These are phyloP conservation scores for Eucalyptus marginata DNA, from an alignment of 345 rosid species.

Conservation along the genomic window DNA sequence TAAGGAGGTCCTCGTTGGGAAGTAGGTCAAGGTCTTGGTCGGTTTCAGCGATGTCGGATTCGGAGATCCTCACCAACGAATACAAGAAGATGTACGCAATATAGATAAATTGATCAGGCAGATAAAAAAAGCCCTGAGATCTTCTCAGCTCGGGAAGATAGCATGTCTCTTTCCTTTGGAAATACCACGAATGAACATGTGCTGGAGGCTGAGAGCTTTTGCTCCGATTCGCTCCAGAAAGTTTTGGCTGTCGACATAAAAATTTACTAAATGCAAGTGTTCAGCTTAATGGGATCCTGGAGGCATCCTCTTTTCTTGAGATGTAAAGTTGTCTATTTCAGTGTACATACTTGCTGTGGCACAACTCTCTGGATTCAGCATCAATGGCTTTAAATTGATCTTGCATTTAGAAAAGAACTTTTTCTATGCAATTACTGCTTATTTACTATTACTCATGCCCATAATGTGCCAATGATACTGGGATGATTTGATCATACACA, in stretches of 20 bases:
- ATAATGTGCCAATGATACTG: not conserved
- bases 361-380: not conserved
- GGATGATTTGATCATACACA: not conserved
- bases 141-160: not conserved
- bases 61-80: conserved; percentile 48
- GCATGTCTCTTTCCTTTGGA: not conserved
- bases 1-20: conserved; percentile 42
- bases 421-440: not conserved
- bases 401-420: not conserved
- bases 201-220: not conserved
- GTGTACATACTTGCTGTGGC: not conserved
- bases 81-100: conserved; percentile 79
- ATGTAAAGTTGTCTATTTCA: not conserved
- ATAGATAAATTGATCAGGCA: not conserved
- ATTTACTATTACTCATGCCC: not conserved
- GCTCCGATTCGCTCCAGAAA: not conserved
- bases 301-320: not conserved
- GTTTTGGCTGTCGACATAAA: not conserved
- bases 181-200: not conserved
- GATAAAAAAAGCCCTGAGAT: not conserved
- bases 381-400: not conserved
- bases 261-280: not conserved
- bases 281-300: not conserved
- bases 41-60: conserved; percentile 44
- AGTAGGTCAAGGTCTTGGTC: conserved; percentile 60